Conservation (phyloP, 306 rosid genomes). For the Quercus dentata region DNA sequence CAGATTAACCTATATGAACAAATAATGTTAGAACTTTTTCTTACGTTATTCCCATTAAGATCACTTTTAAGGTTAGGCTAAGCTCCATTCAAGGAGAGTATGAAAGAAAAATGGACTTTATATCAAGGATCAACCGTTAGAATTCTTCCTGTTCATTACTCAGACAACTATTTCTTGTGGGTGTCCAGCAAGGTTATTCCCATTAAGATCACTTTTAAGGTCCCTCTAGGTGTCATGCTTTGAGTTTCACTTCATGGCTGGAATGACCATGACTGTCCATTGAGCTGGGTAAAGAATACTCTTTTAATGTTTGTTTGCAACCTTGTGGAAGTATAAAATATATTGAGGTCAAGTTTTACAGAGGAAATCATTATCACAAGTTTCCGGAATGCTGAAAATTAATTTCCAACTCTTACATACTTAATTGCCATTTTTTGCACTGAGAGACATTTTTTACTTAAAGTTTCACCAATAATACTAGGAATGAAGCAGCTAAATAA, state of each 20-base stretch:
- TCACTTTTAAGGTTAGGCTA: no score
- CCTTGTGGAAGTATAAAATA: not conserved
- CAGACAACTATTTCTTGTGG: conserved; percentile 85
- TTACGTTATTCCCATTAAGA: no score
- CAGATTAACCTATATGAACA: no score
- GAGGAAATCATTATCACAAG: not conserved
- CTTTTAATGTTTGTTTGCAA: not conserved
- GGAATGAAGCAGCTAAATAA: no score
- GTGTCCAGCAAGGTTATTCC: conserved; percentile 74
- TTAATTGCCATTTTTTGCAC: not conserved
- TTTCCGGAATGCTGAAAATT: not conserved
- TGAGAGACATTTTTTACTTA: not conserved
- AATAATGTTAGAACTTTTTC: no score
- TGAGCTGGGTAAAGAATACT: conserved; percentile 6
- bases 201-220: conserved; percentile 60
- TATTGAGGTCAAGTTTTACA: not conserved
- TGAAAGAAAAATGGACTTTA: no score
- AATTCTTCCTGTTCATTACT: conserved; percentile 88
- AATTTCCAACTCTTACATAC: no score
- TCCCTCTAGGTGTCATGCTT: conserved; percentile 67
- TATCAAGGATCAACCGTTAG: conserved; percentile 63
- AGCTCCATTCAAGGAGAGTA: no score
- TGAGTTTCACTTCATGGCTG: conserved; percentile 65
- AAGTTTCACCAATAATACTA: no score
- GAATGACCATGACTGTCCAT: conserved; percentile 45